Percentiles rank a stretch among this genome's conserved stretches.
These are phyloP conservation scores for Sphagnum magellanicum DNA, from an alignment of 228 moss, liverwort and hornwort species.

Conservation along the genomic window DNA sequence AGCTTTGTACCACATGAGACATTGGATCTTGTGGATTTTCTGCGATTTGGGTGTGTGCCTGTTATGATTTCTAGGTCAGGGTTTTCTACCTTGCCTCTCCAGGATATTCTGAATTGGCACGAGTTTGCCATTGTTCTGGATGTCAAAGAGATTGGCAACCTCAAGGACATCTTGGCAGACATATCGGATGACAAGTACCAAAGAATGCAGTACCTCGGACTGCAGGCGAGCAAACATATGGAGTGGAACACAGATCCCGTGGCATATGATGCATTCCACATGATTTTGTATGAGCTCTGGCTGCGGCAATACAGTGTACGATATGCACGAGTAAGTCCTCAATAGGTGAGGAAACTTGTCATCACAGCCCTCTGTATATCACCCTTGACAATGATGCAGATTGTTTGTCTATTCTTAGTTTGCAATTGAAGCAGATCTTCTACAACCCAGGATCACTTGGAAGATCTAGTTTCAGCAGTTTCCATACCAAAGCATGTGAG, in stretches of 20 bases:
- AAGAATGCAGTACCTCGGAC: constrained; percentile 49
- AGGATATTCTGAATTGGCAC: constrained; percentile 67
- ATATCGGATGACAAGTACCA: constrained; percentile 36
- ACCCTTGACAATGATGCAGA: no score
- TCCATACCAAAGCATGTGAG: no score
- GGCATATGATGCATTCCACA: constrained; percentile 70
- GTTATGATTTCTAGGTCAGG: constrained; percentile 44
- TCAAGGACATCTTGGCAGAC: constrained; percentile 18
- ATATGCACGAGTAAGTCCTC: constrained; percentile 31
- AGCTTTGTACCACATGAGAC: constrained; percentile 37
- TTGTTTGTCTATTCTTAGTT: no score
- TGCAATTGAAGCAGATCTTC: no score
- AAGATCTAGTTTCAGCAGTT: no score
- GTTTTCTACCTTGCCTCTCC: constrained; percentile 65
- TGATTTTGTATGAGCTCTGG: constrained; percentile 81
- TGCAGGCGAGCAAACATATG: constrained; percentile 46
- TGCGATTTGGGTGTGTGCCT: constrained; percentile 68
- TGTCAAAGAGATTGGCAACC: constrained; percentile 24
- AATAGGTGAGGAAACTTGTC: background rate
- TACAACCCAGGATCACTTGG: no score
- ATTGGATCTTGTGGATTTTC: constrained; percentile 33
- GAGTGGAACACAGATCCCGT: constrained; percentile 69
- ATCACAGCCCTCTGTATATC: no score
- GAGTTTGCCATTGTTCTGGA: constrained; percentile 51
- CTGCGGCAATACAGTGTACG: constrained; percentile 66